phyloP scores from a whole-genome alignment of 2,329 filamentous ascomycete genomes.

The Cladophialophora bantiana region DNA sequence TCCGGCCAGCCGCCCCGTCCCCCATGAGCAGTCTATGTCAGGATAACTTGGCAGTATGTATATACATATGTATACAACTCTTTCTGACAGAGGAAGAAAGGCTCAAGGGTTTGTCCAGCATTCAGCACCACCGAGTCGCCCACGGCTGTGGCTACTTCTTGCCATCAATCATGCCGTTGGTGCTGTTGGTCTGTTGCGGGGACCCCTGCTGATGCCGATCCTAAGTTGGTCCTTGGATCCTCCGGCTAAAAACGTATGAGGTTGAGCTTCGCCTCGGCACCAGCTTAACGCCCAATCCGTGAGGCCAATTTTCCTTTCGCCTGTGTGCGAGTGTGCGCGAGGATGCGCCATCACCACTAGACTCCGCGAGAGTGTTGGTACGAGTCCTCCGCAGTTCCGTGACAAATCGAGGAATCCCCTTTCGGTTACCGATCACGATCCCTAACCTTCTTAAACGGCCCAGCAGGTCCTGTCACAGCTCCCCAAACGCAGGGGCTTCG shows the following conservation, averaged over 20 bases:
- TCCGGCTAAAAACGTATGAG: conserved; percentile 14
- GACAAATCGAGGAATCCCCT: conserved; percentile 20
- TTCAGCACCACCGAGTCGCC: background rate
- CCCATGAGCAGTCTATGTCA: background rate
- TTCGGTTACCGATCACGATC: background rate
- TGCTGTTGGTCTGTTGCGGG: background rate
- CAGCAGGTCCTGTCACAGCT: conserved; percentile 7
- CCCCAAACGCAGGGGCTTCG: conserved; percentile 3
- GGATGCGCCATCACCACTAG: background rate
- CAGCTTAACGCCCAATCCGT: conserved; percentile 14
- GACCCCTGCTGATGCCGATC: conserved; percentile 8
- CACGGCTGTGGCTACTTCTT: too few relatives aligned
- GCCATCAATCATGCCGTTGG: too few relatives aligned
- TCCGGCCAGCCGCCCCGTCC: background rate
- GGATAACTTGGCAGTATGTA: background rate
- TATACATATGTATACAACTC: background rate
- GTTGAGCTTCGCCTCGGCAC: conserved; percentile 12
- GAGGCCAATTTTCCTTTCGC: conserved; percentile 2
- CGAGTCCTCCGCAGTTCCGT: conserved; percentile 1
- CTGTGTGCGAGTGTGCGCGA: background rate
- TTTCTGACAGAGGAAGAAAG: background rate
- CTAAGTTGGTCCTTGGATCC: conserved; percentile 2
- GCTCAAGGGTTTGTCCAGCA: background rate
- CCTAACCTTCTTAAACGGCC: background rate
- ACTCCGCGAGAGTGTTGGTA: conserved; percentile 8